Conservation (phyloP, 768 basidiomycete species). For the Kwoniella newhampshirensis region DNA sequence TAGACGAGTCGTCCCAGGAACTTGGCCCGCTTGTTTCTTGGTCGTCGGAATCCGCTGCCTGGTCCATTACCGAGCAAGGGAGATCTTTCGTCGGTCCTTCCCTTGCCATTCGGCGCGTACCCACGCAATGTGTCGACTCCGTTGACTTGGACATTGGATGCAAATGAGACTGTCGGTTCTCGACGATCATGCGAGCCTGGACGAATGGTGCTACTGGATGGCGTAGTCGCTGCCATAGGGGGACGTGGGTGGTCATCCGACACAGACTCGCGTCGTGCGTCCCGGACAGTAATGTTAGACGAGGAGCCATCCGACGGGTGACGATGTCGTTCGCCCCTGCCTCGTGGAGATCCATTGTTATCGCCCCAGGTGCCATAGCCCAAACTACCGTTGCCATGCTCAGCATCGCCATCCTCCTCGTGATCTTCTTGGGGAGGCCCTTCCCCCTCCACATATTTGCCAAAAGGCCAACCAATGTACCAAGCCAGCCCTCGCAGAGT, state of each 20-base stretch:
- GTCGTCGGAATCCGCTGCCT: constrained; percentile 34
- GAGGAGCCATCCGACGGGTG: constrained; percentile 37
- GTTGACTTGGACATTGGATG: constrained; percentile 32
- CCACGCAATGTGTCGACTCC: constrained; percentile 25
- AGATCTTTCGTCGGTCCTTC: constrained; percentile 27
- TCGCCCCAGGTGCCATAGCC: constrained; percentile 24
- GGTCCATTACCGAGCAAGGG: constrained; percentile 24
- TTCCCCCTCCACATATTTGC: constrained; percentile 92
- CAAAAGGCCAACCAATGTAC: constrained; percentile 98
- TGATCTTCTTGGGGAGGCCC: constrained; percentile 42
- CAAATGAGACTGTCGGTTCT: constrained; percentile 53
- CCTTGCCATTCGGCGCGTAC: constrained; percentile 19
- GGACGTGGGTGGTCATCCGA: constrained; percentile 27
- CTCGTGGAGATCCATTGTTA: constrained; percentile 1
- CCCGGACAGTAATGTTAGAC: constrained; percentile 30
- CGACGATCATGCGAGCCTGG: constrained; percentile 18
- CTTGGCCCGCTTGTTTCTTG: constrained; percentile 40
- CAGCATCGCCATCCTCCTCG: constrained; percentile 25
- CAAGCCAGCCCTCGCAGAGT: constrained; percentile 88
- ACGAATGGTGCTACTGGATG: constrained; percentile 29
- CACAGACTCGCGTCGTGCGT: constrained; percentile 3
- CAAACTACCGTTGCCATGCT: constrained; percentile 54
- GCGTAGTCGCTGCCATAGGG: not conserved
- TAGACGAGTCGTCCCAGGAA: constrained; percentile 70
- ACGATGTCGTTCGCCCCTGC: constrained; percentile 16